Evolutionary conservation across 176 grass and related monocot genomes (phyloP).

Genomic region (Miscanthus lutarioriparius): DNA sequence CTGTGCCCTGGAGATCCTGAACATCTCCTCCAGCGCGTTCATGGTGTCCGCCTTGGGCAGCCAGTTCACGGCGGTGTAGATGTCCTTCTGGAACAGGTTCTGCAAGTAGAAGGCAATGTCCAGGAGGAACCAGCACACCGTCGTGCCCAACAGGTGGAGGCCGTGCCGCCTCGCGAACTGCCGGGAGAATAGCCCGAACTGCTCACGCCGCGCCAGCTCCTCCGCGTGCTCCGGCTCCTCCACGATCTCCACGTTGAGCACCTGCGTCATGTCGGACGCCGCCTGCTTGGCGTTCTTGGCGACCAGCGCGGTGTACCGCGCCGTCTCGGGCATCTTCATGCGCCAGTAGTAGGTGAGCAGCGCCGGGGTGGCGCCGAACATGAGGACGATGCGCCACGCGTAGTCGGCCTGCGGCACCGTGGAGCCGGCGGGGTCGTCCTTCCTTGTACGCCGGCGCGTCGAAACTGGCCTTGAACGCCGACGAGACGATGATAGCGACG

Average conservation of each 20-base stretch:
- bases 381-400: constrained; percentile 65
- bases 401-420: constrained; percentile 26
- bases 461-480: no score
- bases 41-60: constrained; percentile 31
- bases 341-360: constrained; percentile 69
- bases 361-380: constrained; percentile 60
- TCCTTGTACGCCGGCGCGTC: no score
- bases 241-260: constrained; percentile 27
- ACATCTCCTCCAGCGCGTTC: constrained; percentile 52
- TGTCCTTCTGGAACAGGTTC: constrained; percentile 79
- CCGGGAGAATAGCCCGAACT: constrained; percentile 52
- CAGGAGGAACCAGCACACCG: constrained; percentile 61
- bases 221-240: not conserved
- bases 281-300: constrained; percentile 39
- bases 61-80: constrained; percentile 43
- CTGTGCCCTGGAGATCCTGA: constrained; percentile 42
- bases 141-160: constrained; percentile 51
- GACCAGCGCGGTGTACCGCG: constrained; percentile 59
- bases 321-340: constrained; percentile 73
- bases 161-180: constrained; percentile 53
- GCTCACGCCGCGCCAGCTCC: not conserved
- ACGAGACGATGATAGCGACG: not conserved
- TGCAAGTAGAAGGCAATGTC: constrained; percentile 76
- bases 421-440: no score
- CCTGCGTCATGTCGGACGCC: constrained; percentile 39